Evolutionary conservation across 345 rosid genomes (phyloP).

Genomic region (Linum usitatissimum): DNA sequence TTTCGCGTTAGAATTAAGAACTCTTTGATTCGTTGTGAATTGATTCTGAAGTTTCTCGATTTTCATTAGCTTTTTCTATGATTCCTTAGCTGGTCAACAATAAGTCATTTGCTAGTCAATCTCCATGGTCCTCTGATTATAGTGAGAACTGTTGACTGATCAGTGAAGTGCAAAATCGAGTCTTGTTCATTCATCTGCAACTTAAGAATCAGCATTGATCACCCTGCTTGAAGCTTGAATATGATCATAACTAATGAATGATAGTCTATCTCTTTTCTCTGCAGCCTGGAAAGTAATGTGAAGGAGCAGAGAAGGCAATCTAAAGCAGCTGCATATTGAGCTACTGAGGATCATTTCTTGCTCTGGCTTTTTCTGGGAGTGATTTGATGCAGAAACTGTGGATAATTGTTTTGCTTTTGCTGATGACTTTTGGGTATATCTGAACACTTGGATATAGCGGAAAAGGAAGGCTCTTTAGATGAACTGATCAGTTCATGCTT

Average conservation of each 20-base stretch:
- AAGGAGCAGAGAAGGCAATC: constrained; percentile 11
- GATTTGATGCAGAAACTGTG: constrained; percentile 25
- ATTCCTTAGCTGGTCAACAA: too few relatives aligned
- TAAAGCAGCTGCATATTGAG: not conserved
- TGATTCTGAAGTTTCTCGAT: too few relatives aligned
- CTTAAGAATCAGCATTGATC: too few relatives aligned
- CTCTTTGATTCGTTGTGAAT: too few relatives aligned
- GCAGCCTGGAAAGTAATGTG: constrained; percentile 42
- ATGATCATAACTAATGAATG: not conserved
- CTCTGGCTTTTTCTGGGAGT: not conserved
- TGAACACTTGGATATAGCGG: not conserved
- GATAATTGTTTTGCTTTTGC: constrained; percentile 15
- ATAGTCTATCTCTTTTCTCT: not conserved
- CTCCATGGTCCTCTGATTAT: too few relatives aligned
- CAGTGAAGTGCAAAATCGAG: too few relatives aligned
- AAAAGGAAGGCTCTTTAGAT: not conserved
- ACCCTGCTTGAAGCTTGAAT: not conserved
- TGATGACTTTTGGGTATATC: constrained; percentile 22
- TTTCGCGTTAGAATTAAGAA: too few relatives aligned
- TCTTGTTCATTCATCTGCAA: too few relatives aligned
- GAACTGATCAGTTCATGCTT: too few relatives aligned
- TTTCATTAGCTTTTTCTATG: too few relatives aligned
- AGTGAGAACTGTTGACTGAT: too few relatives aligned
- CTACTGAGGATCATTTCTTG: not conserved
- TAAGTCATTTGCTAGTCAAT: too few relatives aligned